These are phyloP conservation scores for Epicoccum nigrum DNA, from an alignment of 2,329 filamentous ascomycete species.

Conservation along the genomic window DNA sequence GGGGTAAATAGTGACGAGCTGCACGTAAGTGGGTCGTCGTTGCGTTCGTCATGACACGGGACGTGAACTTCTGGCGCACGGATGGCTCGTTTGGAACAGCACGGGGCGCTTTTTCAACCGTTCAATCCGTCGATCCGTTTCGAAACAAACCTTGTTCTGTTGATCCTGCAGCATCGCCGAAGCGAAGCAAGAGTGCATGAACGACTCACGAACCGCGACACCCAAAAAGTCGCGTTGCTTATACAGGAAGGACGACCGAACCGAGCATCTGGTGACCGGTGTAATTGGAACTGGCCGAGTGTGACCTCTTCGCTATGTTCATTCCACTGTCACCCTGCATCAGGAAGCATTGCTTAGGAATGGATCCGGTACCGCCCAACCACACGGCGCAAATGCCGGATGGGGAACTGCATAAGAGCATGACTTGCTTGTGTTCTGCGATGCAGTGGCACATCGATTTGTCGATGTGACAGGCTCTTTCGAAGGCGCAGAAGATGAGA, in stretches of 20 bases:
- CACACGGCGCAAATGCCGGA: slow-evolving; percentile 10
- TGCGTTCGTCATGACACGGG: slow-evolving; percentile 17
- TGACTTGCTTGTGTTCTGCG: slow-evolving; percentile 9
- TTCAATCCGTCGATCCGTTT: slow-evolving; percentile 14
- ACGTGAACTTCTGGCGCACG: slow-evolving; percentile 13
- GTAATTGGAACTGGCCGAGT: background rate
- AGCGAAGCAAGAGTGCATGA: slow-evolving; percentile 15
- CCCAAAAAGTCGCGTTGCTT: background rate
- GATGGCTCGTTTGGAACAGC: slow-evolving; percentile 3
- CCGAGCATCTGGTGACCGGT: background rate
- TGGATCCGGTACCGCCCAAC: slow-evolving; percentile 7
- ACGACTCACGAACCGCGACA: slow-evolving; percentile 11
- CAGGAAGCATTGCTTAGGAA: slow-evolving; percentile 7
- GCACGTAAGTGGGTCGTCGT: slow-evolving; percentile 14
- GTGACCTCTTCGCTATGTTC: slow-evolving; percentile 5
- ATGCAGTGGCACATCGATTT: slow-evolving; percentile 13
- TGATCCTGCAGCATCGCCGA: slow-evolving; percentile 8
- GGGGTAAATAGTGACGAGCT: slow-evolving; percentile 12
- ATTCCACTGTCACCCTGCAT: slow-evolving; percentile 15
- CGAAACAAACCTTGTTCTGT: slow-evolving; percentile 16
- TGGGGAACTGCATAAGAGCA: slow-evolving; percentile 8
- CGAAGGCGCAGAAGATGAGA: background rate
- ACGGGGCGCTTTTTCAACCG: slow-evolving; percentile 7
- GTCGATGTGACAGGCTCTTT: slow-evolving; percentile 5
- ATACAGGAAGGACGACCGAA: slow-evolving; percentile 7